Conservation (phyloP, 2,329 filamentous ascomycete species). For the Fusarium sp. region DNA sequence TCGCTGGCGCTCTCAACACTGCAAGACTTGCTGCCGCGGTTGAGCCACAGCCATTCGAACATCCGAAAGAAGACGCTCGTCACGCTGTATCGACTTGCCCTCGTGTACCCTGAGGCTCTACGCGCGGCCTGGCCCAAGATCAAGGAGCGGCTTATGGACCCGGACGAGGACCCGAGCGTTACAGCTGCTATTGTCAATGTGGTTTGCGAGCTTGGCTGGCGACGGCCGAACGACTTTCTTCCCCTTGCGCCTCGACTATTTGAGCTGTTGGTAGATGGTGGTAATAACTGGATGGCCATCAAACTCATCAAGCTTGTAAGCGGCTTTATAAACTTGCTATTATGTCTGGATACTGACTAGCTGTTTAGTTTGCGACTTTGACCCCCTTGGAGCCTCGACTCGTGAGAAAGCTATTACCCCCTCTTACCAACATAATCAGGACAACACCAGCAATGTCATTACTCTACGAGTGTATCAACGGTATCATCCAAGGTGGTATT, state of each 20-base stretch:
- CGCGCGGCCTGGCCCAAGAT: conserved; percentile 97
- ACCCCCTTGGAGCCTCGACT: conserved; percentile 93
- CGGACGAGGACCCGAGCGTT: conserved; percentile 89
- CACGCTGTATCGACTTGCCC: conserved; percentile 89
- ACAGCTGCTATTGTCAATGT: conserved; percentile 98
- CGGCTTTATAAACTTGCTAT: not conserved
- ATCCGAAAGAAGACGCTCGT: conserved; percentile 97
- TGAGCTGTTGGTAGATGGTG: conserved; percentile 88
- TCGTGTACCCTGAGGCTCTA: conserved; percentile 97
- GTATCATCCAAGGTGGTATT: conserved; percentile 96
- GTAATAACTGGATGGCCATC: conserved; percentile 99
- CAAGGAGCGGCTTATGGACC: conserved; percentile 92
- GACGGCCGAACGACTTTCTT: conserved; percentile 92
- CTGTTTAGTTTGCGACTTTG: conserved; percentile 84
- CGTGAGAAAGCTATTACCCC: conserved; percentile 90
- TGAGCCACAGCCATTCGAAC: conserved; percentile 86
- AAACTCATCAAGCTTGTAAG: conserved; percentile 96
- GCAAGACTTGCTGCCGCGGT: conserved; percentile 84
- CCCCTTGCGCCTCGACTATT: conserved; percentile 92
- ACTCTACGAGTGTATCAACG: conserved; percentile 97
- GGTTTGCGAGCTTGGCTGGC: conserved; percentile 94
- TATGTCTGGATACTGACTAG: not conserved
- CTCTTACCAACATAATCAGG: conserved; percentile 90
- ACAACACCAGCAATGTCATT: conserved; percentile 98
- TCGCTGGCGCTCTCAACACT: conserved; percentile 92